Conservation (phyloP, 139 green algal genomes). For the Chlamydomonas incerta region DNA sequence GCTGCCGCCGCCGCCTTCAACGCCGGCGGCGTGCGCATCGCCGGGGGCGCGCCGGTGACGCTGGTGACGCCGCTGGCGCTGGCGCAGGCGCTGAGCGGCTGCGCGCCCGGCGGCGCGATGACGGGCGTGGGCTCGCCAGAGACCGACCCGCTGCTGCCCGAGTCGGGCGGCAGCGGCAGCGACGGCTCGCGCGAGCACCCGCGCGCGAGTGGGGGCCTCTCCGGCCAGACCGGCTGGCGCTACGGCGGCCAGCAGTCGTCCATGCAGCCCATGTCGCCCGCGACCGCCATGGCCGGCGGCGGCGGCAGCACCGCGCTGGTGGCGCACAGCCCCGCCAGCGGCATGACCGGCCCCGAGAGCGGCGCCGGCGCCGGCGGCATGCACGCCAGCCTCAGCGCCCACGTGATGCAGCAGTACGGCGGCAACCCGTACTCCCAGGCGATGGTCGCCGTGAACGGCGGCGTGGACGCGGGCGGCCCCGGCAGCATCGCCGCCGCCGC, state of each 20-base stretch:
- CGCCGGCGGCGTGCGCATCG: too few relatives aligned
- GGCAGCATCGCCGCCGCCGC: constrained; percentile 17
- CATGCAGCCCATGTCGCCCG: background rate
- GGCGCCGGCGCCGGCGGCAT: background rate
- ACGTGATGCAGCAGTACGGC: background rate
- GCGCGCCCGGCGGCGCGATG: background rate
- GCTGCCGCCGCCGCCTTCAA: too few relatives aligned
- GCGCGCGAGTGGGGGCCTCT: background rate
- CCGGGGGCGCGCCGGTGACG: too few relatives aligned
- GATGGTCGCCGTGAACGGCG: too few relatives aligned
- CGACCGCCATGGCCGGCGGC: background rate
- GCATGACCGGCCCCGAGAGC: background rate
- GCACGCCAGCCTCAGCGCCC: background rate
- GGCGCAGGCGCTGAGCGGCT: too few relatives aligned
- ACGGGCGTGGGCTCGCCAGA: background rate
- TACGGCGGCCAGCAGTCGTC: background rate
- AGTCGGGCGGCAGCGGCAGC: background rate
- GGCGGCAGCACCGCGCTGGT: background rate
- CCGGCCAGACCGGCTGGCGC: background rate
- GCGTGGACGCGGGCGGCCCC: background rate
- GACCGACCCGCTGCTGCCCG: background rate
- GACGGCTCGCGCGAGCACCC: constrained; percentile 5
- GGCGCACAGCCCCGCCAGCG: constrained; percentile 3
- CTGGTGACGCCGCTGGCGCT: too few relatives aligned
- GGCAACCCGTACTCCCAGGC: background rate